Conservation (phyloP, 768 basidiomycete species). For the Coprinellus aureogranulatus region DNA sequence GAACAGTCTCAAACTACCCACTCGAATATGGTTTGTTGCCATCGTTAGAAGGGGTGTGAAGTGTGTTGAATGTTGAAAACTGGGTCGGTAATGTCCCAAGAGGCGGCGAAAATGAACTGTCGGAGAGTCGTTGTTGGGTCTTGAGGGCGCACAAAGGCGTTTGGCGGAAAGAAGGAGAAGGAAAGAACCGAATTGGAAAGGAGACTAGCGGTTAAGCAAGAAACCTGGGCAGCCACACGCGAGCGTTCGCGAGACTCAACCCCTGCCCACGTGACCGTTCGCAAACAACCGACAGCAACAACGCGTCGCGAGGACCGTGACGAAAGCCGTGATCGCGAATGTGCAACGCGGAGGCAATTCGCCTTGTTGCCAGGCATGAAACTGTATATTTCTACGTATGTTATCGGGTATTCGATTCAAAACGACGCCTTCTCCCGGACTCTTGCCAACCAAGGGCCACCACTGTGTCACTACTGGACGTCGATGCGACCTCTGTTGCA, state of each 20-base stretch:
- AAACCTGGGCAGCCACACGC: constrained; percentile 39
- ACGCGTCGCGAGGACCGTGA: constrained; percentile 4
- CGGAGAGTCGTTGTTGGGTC: constrained; percentile 6
- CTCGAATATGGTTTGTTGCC: constrained; percentile 63
- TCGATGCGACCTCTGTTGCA: constrained; percentile 10
- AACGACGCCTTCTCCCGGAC: too few species aligned
- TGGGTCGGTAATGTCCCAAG: constrained; percentile 26
- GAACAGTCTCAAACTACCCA: constrained; percentile 32
- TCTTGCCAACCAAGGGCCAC: too few species aligned
- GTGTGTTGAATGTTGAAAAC: constrained; percentile 22
- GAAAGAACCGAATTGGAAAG: constrained; percentile 22
- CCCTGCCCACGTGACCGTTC: constrained; percentile 23
- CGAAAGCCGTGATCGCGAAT: too few species aligned
- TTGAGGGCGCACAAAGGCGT: constrained; percentile 18
- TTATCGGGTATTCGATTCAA: too few species aligned
- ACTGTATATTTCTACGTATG: too few species aligned
- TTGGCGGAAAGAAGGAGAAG: constrained; percentile 26
- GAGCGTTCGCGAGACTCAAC: constrained; percentile 17
- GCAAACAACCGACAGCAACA: constrained; percentile 14
- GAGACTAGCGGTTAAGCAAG: constrained; percentile 23
- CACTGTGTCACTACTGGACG: too few species aligned
- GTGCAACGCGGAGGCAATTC: too few species aligned
- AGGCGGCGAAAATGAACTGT: constrained; percentile 16
- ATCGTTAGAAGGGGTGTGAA: constrained; percentile 35
- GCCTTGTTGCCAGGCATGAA: too few species aligned